Evolutionary conservation across 331 rosid species (phyloP), one percentile per base, ranked within the genome.

Genomic region (Erythrophleum ivorense): DNA sequence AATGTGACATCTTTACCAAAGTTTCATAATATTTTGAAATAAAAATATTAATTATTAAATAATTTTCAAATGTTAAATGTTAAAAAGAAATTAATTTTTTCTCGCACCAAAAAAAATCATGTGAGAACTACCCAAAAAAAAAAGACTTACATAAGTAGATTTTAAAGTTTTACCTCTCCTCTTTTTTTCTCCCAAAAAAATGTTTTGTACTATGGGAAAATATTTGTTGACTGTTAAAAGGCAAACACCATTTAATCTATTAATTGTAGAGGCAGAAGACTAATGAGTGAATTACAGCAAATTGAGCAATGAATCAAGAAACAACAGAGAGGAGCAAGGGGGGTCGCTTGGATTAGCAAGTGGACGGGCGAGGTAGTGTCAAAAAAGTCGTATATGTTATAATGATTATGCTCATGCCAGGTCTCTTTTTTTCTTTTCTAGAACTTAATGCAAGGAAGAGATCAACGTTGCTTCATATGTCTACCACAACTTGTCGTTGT

Each of bases 391-490:
- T 75, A 52, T 77, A 62, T 71, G 52, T 75, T 73, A 78, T 53
- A 46, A 78, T 84, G 52, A 85, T 62, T 70, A 66, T 73, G 63
- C 75, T 71, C 71, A 75, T 81, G 79, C 52, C 8, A 73, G 18
- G 7, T 19, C 9, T 21, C n/a, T 3, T 21, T 13, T 24, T 31
- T 13, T 14, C 1, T 33, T 15, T 36, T 4, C 16, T 57, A 53
- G 19, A 38, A 68, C 19, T 73, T 48, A 21, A 72, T 68, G 57
- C 79, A 81, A 78, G 77, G 60, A 70, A 59, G 60, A 72, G 59
- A 70, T 60, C 80, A 86, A 85, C 81, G 58, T 58, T 74, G 84
- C 82, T 84, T 76, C 48, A 24, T 53, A 60, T 10, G 38, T 72
- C 86, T 46, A 45, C 43, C 81, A 78, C 83, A 78, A 66, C 36